phyloP scores from a whole-genome alignment of 1,139 yeast species.

The Yamadazyma friedrichii region DNA sequence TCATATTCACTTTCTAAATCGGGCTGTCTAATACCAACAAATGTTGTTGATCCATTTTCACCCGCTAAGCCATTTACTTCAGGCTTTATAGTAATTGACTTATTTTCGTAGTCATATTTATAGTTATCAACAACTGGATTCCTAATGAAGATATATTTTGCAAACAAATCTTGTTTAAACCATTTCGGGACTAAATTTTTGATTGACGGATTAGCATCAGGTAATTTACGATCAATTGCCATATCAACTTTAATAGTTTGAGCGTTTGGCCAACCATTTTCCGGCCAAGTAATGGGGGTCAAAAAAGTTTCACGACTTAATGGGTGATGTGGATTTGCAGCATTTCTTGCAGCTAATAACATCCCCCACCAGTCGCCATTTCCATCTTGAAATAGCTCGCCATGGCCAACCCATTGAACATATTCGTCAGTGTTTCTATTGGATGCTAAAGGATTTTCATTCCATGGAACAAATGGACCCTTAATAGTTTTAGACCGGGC shows the following conservation, averaged over 20 bases:
- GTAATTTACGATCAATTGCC: conserved; percentile 8
- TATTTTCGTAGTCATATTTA: conserved; percentile 5
- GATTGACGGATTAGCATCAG: conserved; percentile 1
- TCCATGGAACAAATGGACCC: conserved; percentile 11
- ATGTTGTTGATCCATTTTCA: conserved; percentile 7
- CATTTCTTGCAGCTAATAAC: conserved; percentile 10
- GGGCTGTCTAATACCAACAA: conserved; percentile 10
- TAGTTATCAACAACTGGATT: conserved; percentile 6
- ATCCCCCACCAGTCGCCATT: conserved; percentile 11
- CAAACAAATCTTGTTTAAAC: conserved; percentile 8
- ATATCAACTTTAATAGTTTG: conserved; percentile 10
- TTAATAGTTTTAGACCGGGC: conserved; percentile 9
- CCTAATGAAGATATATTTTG: conserved; percentile 8
- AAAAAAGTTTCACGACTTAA: conserved; percentile 12
- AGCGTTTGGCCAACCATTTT: conserved; percentile 12
- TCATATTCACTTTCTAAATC: conserved; percentile 8
- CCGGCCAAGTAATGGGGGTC: conserved; percentile 10
- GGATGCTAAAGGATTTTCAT: conserved; percentile 10
- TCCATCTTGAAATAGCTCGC: conserved; percentile 9
- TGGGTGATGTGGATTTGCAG: conserved; percentile 6
- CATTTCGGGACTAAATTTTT: conserved; percentile 8
- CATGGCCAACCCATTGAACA: conserved; percentile 14
- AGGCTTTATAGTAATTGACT: conserved; percentile 6
- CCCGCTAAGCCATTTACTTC: conserved; percentile 3
- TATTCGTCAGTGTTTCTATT: conserved; percentile 8